A percentile compares a stretch with the other conserved stretches of the same genome.
Conservation (phyloP, 2,329 filamentous ascomycete species). For the Fusarium brevicatenulatum region DNA sequence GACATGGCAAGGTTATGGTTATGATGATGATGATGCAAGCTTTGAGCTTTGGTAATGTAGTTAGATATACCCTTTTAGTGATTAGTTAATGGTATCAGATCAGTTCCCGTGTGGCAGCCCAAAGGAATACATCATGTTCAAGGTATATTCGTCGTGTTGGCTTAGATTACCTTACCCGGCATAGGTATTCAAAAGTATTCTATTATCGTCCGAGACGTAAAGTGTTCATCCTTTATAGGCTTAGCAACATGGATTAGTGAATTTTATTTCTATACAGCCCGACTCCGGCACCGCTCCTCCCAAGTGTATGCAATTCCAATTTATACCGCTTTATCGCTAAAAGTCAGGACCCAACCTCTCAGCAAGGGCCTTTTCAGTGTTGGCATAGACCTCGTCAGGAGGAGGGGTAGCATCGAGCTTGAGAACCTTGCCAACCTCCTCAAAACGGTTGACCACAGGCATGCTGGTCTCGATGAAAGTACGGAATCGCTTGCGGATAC, state of each 20-base stretch:
- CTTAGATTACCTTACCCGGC: background rate
- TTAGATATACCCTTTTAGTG: conserved; percentile 32
- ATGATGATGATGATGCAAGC: background rate
- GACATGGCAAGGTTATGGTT: background rate
- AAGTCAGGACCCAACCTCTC: conserved; percentile 58
- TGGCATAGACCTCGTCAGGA: conserved; percentile 70
- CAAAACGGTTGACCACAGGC: conserved; percentile 92
- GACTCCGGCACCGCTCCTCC: conserved; percentile 21
- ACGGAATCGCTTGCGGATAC: conserved; percentile 94
- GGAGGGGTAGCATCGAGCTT: conserved; percentile 77
- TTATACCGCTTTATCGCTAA: conserved; percentile 25
- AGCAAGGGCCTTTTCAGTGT: conserved; percentile 61
- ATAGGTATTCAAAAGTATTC: conserved; percentile 5
- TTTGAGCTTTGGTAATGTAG: background rate
- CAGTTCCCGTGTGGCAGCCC: background rate
- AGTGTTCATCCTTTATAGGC: conserved; percentile 16
- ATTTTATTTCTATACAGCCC: conserved; percentile 18
- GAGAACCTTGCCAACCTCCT: conserved; percentile 79
- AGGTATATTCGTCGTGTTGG: background rate
- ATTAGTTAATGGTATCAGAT: background rate
- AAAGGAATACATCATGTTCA: background rate
- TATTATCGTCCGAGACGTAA: conserved; percentile 9
- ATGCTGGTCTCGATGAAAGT: conserved; percentile 96
- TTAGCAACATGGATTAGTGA: conserved; percentile 21
- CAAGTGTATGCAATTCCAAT: conserved; percentile 22